Base-by-base conservation (phyloP, 768 basidiomycete species). In the Russula griseocarnosa region DNA sequence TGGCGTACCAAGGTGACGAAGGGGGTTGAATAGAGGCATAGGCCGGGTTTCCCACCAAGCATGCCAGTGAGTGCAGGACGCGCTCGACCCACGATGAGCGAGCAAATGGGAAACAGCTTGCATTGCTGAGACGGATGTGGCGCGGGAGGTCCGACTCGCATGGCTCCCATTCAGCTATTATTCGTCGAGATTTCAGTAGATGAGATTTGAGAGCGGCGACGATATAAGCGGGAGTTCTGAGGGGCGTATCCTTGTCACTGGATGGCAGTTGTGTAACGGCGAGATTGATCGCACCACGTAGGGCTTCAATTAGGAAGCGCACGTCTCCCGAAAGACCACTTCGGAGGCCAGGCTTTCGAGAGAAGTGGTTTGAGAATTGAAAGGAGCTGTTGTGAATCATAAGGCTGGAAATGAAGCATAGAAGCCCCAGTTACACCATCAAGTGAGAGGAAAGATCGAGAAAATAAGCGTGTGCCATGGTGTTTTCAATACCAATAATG, bases 401-500 rank as follows among this genome's bases (percentile, higher is more conserved):
- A 95, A 0, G 92, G 90, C 22, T 85, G 77, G 71, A 94, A 94
- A 71, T 93, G 91, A 40, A 93, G 75, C 1, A 90, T 92, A 30
- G 77, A 74, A 26, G 87, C 82, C 20, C 71, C 67, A 3, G 55
- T 66, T 14, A 71, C 49, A 11, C 74, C 68, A 13, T 70, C 66
- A 9, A 74, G 69, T 10, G 78, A 79, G 64, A 0, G 78, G 77
- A 10, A 75, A 71, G 16, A 70, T 68, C 0, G 85, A 79, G 3
- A 85, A 81, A 1, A 88, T 86, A 28, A 95, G 83, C 6, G 91
- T 92, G 69, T 94, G 92, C n/a, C n/a, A n/a, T n/a, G 2, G 89
- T 91, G 70, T 95, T 95, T 47, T 92, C 91, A 71, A 95, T 93
- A 42, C 88, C 91, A 69, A 94, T 86, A 46, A 93, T 69, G 53